phyloP scores from a whole-genome alignment of 495 filamentous ascomycete species.

The Penicillium riverlandense region DNA sequence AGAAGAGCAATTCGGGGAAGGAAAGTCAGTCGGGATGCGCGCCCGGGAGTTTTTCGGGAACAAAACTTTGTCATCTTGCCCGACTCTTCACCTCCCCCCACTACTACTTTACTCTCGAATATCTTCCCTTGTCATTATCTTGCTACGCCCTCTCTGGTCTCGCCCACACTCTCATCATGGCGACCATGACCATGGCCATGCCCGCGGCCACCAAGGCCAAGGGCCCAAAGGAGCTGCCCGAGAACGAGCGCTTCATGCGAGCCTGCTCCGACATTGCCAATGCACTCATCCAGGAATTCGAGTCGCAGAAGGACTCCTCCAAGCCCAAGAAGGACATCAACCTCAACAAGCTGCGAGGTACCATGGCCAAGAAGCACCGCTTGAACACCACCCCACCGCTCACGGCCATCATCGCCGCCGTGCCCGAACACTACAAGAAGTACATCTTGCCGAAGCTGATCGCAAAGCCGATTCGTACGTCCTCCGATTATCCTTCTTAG shows the following conservation, averaged over 20 bases:
- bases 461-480: conserved; percentile 87
- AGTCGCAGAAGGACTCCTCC: conserved; percentile 62
- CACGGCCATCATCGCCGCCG: conserved; percentile 93
- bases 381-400: conserved; percentile 79
- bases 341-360: conserved; percentile 79
- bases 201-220: conserved; percentile 46
- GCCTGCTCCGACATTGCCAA: conserved; percentile 93
- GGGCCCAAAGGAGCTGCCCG: conserved; percentile 69
- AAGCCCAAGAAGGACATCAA: conserved; percentile 80
- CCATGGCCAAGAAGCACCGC: conserved; percentile 86
- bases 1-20: conserved; percentile 5
- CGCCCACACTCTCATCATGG: conserved; percentile 38
- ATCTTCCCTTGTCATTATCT: not conserved
- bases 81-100: conserved; percentile 14
- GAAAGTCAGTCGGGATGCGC: conserved; percentile 22
- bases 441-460: conserved; percentile 93
- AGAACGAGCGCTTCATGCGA: conserved; percentile 87
- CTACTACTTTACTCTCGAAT: conserved; percentile 1
- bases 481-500: not conserved
- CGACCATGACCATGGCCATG: conserved; percentile 55
- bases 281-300: conserved; percentile 87
- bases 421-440: conserved; percentile 98
- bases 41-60: conserved; percentile 35
- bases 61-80: conserved; percentile 31
- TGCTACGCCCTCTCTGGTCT: conserved; percentile 5